These are phyloP conservation scores for Rutstroemia sp. DNA, from an alignment of 2,329 filamentous ascomycete species.

Conservation along the genomic window DNA sequence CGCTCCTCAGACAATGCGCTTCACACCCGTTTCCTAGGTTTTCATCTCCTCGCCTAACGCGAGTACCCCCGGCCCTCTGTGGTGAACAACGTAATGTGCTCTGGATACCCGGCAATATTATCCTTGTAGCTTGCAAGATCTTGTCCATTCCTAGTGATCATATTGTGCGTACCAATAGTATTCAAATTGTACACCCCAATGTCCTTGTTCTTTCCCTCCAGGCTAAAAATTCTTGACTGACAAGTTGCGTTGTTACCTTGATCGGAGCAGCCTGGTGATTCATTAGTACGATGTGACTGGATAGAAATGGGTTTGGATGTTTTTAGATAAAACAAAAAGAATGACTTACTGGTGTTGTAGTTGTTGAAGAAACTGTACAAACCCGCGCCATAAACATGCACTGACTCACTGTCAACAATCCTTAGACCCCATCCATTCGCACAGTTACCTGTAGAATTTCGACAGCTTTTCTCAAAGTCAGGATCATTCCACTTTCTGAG, in stretches of 20 bases:
- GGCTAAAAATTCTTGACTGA: constrained; percentile 17
- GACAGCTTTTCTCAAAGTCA: background rate
- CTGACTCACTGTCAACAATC: background rate
- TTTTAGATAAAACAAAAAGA: too few species aligned
- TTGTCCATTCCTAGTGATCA: constrained; percentile 17
- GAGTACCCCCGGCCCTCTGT: background rate
- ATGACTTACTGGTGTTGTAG: constrained; percentile 4
- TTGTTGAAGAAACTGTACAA: constrained; percentile 10
- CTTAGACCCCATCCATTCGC: constrained; percentile 8
- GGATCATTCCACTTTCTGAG: constrained; percentile 6
- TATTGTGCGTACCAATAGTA: constrained; percentile 18
- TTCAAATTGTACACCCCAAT: constrained; percentile 19
- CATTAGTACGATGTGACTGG: background rate
- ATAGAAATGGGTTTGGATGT: too few species aligned
- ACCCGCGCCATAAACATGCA: constrained; percentile 2
- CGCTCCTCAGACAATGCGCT: too few species aligned
- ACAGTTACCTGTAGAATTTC: background rate
- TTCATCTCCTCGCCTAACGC: too few species aligned
- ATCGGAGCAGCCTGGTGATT: background rate
- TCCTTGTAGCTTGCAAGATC: constrained; percentile 11
- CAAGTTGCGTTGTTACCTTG: constrained; percentile 8
- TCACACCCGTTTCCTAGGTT: too few species aligned
- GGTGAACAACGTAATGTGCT: constrained; percentile 4
- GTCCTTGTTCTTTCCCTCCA: constrained; percentile 12
- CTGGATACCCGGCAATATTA: constrained; percentile 12